Evolutionary conservation across 495 filamentous ascomycete species (phyloP), one percentile per base, ranked within the genome.

Genomic region (Penicillium bialowiezense): DNA sequence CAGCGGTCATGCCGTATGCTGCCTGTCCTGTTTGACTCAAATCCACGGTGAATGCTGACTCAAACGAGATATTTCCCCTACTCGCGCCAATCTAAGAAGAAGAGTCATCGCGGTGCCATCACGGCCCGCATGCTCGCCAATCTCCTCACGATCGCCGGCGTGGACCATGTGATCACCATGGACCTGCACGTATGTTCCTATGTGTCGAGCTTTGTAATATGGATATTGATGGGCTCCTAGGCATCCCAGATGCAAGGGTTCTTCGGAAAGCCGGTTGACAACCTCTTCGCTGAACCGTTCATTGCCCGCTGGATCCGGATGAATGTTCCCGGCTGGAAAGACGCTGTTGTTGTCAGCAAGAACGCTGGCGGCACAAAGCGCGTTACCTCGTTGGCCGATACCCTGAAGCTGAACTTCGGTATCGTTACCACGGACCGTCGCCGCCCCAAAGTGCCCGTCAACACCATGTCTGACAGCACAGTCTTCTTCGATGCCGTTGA

Each of bases 201-300:
- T 33, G 44, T 31, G 37, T 42, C 29, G 20, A 41, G 31, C 26
- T 38, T 24, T 28, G 21, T 28, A 37, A n/a, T 44, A 17, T 39
- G 23, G 48, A 54, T 63, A 40, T 58, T 54, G 51, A 58, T 56
- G 39, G 46, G 24, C 41, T 53, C 44, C 41, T 52, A 76, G 76
- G 90, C 90, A 49, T 91, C 90, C 8, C 93, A 97, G 72, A 97
- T 97, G 87, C 95, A 97, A 72, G 93, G 93, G 28, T 98, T 98
- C 77, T 98, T 98, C 78, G 88, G 87, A 55, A 95, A 93, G 60
- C 95, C 93, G 8, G 93, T 98, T 41, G 93, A 98, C 69, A 97
- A 98, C 65, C 84, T 98, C 28, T 88, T 96, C 59, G 93, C 95
- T 15, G 93, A 98, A 68, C 93, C 93, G 4, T 79, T 96, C 56